A percentile compares a stretch with the other conserved stretches of the same genome.
Conservation (phyloP, 306 rosid species). For the Cucumis cinereus region DNA sequence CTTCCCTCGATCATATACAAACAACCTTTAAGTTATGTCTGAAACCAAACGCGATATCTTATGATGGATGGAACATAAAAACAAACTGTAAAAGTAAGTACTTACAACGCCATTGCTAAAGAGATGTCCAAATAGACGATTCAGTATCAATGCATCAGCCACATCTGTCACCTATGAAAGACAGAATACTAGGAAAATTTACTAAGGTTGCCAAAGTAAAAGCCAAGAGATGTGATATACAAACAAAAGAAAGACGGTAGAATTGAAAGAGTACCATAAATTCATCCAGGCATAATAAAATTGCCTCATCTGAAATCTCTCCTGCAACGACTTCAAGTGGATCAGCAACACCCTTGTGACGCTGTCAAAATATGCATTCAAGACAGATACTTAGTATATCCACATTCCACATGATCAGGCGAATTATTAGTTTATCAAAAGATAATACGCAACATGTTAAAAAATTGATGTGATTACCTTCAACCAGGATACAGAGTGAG, state of each 20-base stretch:
- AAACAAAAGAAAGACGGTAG: background rate
- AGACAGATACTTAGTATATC: background rate
- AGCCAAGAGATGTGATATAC: conserved; percentile 1
- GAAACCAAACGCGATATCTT: background rate
- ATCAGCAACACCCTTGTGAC: conserved; percentile 85
- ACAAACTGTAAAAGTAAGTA: background rate
- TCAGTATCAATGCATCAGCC: conserved; percentile 88
- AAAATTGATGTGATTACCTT: background rate
- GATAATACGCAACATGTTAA: background rate
- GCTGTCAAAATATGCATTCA: conserved; percentile 36
- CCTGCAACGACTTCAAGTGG: conserved; percentile 87
- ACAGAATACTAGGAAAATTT: conserved; percentile 10
- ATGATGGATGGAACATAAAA: background rate
- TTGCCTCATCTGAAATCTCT: conserved; percentile 84
- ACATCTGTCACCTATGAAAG: conserved; percentile 76
- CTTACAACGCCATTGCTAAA: conserved; percentile 77
- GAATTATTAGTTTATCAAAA: background rate
- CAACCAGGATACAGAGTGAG: background rate
- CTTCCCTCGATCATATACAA: conserved; percentile 25
- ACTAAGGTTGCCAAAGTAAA: conserved; percentile 13
- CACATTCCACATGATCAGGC: background rate
- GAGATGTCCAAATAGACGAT: conserved; percentile 71
- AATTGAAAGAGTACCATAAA: conserved; percentile 52
- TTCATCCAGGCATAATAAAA: conserved; percentile 85
- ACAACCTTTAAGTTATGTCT: background rate